Evolutionary conservation across 1,284 basidiomycete genomes (phyloP).

Genomic region (Fomitiporia mediterranea): DNA sequence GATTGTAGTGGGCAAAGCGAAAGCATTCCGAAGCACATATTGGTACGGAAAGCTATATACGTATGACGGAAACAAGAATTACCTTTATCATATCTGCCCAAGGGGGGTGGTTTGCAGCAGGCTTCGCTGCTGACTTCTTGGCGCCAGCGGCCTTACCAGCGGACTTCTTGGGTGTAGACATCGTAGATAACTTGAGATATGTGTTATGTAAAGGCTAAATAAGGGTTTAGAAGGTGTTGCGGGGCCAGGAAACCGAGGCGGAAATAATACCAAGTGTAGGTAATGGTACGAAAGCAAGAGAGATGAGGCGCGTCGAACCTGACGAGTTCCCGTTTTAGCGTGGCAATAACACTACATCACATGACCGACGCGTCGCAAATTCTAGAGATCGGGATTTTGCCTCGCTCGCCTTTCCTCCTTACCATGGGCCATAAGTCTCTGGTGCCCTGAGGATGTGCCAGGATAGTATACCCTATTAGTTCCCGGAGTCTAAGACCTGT

Average conservation of each 20-base stretch:
- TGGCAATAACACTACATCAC: slow-evolving; percentile 11
- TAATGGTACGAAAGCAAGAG: slow-evolving; percentile 18
- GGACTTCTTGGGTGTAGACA: slow-evolving; percentile 30
- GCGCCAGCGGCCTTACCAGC: slow-evolving; percentile 31
- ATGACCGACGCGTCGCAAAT: slow-evolving; percentile 7
- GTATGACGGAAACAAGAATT: slow-evolving; percentile 6
- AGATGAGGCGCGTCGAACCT: slow-evolving; percentile 9
- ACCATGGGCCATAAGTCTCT: no score
- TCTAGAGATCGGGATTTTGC: no score
- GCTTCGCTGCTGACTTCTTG: slow-evolving; percentile 30
- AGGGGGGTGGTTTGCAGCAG: slow-evolving; percentile 37
- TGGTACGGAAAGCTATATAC: neutral
- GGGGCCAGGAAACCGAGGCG: neutral
- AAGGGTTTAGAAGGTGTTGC: neutral
- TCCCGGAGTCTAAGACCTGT: no score
- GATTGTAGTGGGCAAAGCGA: neutral
- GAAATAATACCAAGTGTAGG: neutral
- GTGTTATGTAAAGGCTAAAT: neutral
- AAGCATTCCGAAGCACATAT: neutral
- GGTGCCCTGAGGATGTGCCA: no score
- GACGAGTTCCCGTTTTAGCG: slow-evolving; percentile 5
- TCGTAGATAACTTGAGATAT: neutral
- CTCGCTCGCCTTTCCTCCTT: no score
- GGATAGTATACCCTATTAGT: no score
- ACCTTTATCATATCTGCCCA: slow-evolving; percentile 57